These are phyloP conservation scores for Emiliania huxleyi DNA, from an alignment of 78 protist genomes.

Conservation along the genomic window DNA sequence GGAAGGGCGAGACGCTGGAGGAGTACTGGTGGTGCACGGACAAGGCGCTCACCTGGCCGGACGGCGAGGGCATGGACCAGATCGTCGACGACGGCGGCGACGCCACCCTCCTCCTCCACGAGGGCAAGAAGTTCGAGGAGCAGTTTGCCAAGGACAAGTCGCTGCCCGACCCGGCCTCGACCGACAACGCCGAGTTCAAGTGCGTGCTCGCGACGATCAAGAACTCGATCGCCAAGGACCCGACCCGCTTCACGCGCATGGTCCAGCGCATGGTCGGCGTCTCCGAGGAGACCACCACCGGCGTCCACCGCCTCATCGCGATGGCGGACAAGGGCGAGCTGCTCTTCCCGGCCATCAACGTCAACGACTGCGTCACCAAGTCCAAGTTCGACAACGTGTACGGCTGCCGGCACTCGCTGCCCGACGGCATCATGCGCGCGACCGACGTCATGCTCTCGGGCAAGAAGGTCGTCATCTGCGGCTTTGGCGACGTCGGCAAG, in stretches of 20 bases:
- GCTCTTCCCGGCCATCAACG: too few relatives aligned
- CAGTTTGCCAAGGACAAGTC: conserved; percentile 3
- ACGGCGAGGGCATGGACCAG: conserved; percentile 79
- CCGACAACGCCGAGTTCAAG: too few relatives aligned
- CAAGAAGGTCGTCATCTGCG: conserved; percentile 89
- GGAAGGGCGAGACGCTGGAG: too few relatives aligned
- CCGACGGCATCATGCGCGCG: too few relatives aligned
- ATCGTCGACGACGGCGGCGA: conserved; percentile 99
- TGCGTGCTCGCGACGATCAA: conserved; percentile 37
- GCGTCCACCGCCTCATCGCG: conserved; percentile 95
- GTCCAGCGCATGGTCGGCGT: conserved; percentile 87
- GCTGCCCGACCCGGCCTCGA: conserved; percentile 52
- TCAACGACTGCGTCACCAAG: too few relatives aligned
- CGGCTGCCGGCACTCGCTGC: too few relatives aligned
- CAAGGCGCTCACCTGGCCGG: too few relatives aligned
- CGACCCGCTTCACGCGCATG: conserved; percentile 53
- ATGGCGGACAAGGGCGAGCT: conserved; percentile 84
- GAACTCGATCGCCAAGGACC: conserved; percentile 56
- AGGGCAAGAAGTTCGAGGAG: conserved; percentile 73
- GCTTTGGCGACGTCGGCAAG: too few relatives aligned
- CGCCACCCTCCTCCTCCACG: conserved; percentile 94
- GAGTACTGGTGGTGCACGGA: too few relatives aligned
- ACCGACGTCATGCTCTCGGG: too few relatives aligned
- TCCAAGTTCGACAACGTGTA: too few relatives aligned
- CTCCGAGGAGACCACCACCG: conserved; percentile 99